These are phyloP conservation scores for Jaenimonas drosophilae DNA, from an alignment of 208 protist species.

Conservation along the genomic window DNA sequence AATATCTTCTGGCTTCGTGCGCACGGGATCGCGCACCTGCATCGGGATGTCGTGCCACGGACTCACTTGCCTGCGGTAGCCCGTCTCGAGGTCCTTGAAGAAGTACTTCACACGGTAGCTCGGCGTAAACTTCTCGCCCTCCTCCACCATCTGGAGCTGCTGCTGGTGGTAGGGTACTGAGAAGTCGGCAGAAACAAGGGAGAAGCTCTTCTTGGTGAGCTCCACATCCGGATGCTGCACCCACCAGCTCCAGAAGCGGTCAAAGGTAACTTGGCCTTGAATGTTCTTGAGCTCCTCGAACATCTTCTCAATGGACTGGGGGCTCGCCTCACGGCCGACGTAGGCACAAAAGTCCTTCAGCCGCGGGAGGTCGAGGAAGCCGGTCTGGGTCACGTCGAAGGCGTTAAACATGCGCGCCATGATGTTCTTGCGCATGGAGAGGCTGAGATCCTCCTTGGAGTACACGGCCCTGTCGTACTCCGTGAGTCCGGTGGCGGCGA, in stretches of 20 bases:
- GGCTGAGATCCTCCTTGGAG: constrained; percentile 65
- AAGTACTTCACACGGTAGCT: constrained; percentile 87
- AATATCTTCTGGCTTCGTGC: constrained; percentile 73
- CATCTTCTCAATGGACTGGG: constrained; percentile 39
- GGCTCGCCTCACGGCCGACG: constrained; percentile 39
- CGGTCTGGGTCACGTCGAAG: constrained; percentile 78
- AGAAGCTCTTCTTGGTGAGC: constrained; percentile 59
- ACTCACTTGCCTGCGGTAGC: constrained; percentile 60
- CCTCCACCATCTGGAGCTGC: constrained; percentile 77
- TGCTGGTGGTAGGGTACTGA: constrained; percentile 84
- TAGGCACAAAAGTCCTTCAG: constrained; percentile 76
- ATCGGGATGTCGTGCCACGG: constrained; percentile 91
- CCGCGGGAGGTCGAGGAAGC: constrained; percentile 48
- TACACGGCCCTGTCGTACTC: constrained; percentile 81
- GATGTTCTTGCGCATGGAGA: constrained; percentile 62
- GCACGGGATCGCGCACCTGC: constrained; percentile 75
- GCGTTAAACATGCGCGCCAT: constrained; percentile 85
- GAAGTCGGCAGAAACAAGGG: constrained; percentile 81
- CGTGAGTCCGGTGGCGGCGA: constrained; percentile 12
- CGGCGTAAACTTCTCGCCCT: constrained; percentile 84
- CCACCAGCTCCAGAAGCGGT: constrained; percentile 85
- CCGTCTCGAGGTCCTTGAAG: constrained; percentile 83
- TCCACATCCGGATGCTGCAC: constrained; percentile 25
- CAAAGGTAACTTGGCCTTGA: constrained; percentile 63
- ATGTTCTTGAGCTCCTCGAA: constrained; percentile 41